Evolutionary conservation across 495 filamentous ascomycete genomes (phyloP), one percentile per base, ranked within the genome.

Genomic region (Neurospora sp.): DNA sequence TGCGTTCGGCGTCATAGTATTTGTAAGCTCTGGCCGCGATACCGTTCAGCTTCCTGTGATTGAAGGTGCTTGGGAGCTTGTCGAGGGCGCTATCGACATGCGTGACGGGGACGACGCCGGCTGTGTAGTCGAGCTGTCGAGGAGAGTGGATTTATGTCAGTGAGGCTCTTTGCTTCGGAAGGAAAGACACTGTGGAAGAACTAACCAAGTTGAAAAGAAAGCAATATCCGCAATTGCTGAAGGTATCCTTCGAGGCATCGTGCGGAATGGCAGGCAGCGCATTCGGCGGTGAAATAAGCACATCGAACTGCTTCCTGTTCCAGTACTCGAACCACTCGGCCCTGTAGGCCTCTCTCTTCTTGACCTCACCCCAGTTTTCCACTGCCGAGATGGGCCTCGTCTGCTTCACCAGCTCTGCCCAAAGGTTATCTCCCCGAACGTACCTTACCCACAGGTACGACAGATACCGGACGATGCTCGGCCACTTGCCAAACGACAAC

Each of bases 161-260:
- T 40, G 40, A 39, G 39, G 20, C 20, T 35, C 78, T 74, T 75
- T 68, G 4, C 69, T 18, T 22, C 46, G 27, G 22, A 73, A 42
- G 16, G 9, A 5, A 39, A 69, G 74, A 20, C 1, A 18, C 31
- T 18, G 42, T n/a, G 18, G 38, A 53, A 69, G 42, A 10, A 78
- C 85, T 79, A 82, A 90, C 90, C 75, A 98, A 72, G 77, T 98
- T 99, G 85, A 95, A 99, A 71, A 99, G 83, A 79, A 99, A 97
- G 0, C 95, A 98, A 80, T 99, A 98, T 3, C 94, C 94, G 77
- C 96, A 99, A 48, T 90, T 92, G 71, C 90, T 91, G 48, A 97
- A 92, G 0, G 93, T 93, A 73, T 93, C 88, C 74, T 88, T 88
- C 93, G 97, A 97, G 6, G 89, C 95, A 59, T 90, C 88, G 79